Evolutionary conservation across 2,329 filamentous ascomycete species (phyloP), one percentile per base, ranked within the genome.

Genomic region (Cercospora citrullina): DNA sequence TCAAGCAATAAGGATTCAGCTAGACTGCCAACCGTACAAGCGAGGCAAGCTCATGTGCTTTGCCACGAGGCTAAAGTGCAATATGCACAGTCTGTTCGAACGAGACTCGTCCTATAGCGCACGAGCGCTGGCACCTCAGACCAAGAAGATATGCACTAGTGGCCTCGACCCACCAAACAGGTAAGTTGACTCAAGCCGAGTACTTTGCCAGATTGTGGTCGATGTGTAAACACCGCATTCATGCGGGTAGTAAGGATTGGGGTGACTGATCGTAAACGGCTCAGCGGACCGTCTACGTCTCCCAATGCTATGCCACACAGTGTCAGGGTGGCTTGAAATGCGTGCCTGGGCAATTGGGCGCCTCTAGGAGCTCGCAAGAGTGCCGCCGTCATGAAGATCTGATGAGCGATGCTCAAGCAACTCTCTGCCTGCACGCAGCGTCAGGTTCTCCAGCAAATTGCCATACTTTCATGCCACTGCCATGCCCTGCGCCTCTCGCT

Each of bases 21-120:
- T 48, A 45, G 26, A 21, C 21, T 12, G 33, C 36, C 60, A 30
- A 30, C 8, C 26, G 28, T 30, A n/a, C 60, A 45, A 62, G 60
- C 60, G 60, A 62, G 36, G 60, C 23, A n/a, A 30, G 33, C 60
- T 58, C 55, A 58, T 21, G 39, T 28, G 60, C 31, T 60, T 36
- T 42, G 58, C 58, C 31, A 60, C 21, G 58, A 60, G 58, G 58
- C 58, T 60, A 60, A 60, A 60, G 31, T 42, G 57, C 57, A 23
- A 39, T 26, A 60, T 53, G 23, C 48, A 39, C 36, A 53, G 42
- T 48, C 42, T 59, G 55, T 1, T 21, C 28, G 55, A 59, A 28
- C 55, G 55, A 9, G 31, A 59, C 42, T 21, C 18, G 26, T 23
- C 53, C 26, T 57, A 28, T n/a, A 16, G 21, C 53, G 21, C 28